Evolutionary conservation across 148 eudicot genomes (phyloP), one percentile per base, ranked within the genome.

Genomic region (Polygonum maritimum): DNA sequence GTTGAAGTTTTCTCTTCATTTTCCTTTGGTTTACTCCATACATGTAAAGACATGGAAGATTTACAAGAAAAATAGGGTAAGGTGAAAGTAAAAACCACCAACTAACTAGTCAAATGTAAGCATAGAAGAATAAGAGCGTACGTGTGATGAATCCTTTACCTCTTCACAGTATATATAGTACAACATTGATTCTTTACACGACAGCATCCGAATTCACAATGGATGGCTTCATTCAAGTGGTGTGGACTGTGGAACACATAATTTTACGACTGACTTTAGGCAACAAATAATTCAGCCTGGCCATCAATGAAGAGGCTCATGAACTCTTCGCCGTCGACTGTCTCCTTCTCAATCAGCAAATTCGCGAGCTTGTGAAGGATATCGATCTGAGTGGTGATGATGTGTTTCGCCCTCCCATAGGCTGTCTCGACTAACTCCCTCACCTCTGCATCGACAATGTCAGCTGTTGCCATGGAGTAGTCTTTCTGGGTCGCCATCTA

Each of bases 301-400:
- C 99, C 99, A 84, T 96, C 99, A 44, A 96, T 96, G 90, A 96
- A 96, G 57, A 96, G 91, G 88, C 99, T 96, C 99, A 96, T 92
- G 81, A 96, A 96, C 82, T 92, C 99, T 82, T 96, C 99, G 0
- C 99, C 99, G 71, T 96, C 99, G 12, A 96, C 98, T 8, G 90
- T 89, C 83, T 96, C 99, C 84, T 96, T 92, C 86, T 96, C 98
- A 21, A 96, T 92, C 26, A 92, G 93, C 48, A 96, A 86, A 79
- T 87, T 89, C 36, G 99, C 97, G 44, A 96, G 93, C 80, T 88
- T 89, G 87, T 96, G 99, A 75, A 96, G 92, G 74, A 96, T 96
- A 85, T 96, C 99, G 15, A 88, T 88, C 74, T 96, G 99, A 44
- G 98, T 91, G 55, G 83, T 92, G 81, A 96, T 81, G 58, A 92